Evolutionary conservation across 2,329 filamentous ascomycete genomes (phyloP), one percentile per base, ranked within the genome.

Genomic region (Cladosporium phlei): DNA sequence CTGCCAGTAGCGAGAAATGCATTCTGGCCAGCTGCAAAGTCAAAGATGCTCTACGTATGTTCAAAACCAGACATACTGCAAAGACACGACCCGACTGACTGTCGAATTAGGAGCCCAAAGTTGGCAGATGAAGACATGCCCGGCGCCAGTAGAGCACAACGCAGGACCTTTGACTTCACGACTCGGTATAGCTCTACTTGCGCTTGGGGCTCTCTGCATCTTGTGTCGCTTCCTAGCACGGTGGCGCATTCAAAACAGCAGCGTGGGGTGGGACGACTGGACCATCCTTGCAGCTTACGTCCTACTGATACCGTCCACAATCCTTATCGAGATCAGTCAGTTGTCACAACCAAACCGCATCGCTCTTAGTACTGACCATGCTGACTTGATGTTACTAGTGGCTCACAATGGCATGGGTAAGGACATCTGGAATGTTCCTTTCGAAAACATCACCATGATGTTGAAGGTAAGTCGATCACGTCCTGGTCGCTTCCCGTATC

Each of bases 131-230:
- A 39, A 39, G 20, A 12, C 16, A 3, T 39, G 37, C 5, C 37
- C 37, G n/a, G 37, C 28, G 16, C n/a, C n/a, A 12, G n/a, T n/a
- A n/a, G 37, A 39, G 16, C 37, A 39, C 16, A 39, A 39, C 11
- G 37, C 24, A 20, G 37, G 37, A 5, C 22, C 24, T 6, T 12
- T 28, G 1, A 39, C 37, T 20, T 10, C 12, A 10, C 22, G 37
- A 27, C 24, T 39, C 16, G 37, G n/a, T 9, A 28, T 39, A n/a
- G 24, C 24, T 5, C 20, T 39, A 8, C 37, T 39, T 10, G 16
- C 28, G 5, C n/a, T 39, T 12, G 12, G 22, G 11, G 24, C 37
- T 7, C 9, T 27, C 24, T 39, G 37, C 8, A 16, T 39, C 5
- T 22, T 22, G 8, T 4, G 3, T 28, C 37, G 37, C 37, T 39